Base-by-base conservation (phyloP, 2,329 filamentous ascomycete species). In the Fusarium nodosum region DNA sequence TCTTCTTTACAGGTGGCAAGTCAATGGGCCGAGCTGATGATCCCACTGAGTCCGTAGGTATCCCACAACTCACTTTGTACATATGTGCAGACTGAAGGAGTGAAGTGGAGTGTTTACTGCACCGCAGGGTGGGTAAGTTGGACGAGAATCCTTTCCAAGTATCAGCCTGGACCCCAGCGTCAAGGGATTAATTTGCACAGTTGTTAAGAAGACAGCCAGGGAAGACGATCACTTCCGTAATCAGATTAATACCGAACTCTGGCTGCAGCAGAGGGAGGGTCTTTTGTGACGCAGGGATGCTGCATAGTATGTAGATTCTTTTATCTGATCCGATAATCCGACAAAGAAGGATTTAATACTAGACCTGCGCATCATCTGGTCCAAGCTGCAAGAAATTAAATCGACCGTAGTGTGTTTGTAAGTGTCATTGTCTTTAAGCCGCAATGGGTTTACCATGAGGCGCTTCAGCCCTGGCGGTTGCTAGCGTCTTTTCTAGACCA, bases 241-340 rank as follows among this genome's bases (percentile, higher is more conserved):
- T 8, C 22, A 45, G 52, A 33, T 28, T 39, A 55, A 55, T 45
- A 34, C 33, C n/a, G 33, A 52, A 34, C 20, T 56, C 44, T 44
- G 47, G 36, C 34, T 12, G 22, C 39, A 34, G 62, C n/a, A 39
- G n/a, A 39, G 34, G 34, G 53, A 59, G 31, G 42, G 41, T 65
- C 42, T 34, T 45, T 45, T 57, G 41, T 10, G 26, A 44, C 31
- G 39, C 55, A 69, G 42, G 65, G 38, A 66, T 69, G n/a, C 18
- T 39, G 26, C 24, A 10, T 30, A 11, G 28, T 28, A 28, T 24
- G 24, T 51, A 39, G 41, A 38, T 57, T 41, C 42, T 18, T 38
- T 71, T 71, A 71, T 71, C 68, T 62, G 68, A 71, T 69, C 67
- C 48, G 62, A 69, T 68, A 58, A 65, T 65, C 48, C 57, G 50